These are phyloP conservation scores for Diaporthe ilicicola DNA, from an alignment of 2,329 filamentous ascomycete genomes.

Conservation along the genomic window DNA sequence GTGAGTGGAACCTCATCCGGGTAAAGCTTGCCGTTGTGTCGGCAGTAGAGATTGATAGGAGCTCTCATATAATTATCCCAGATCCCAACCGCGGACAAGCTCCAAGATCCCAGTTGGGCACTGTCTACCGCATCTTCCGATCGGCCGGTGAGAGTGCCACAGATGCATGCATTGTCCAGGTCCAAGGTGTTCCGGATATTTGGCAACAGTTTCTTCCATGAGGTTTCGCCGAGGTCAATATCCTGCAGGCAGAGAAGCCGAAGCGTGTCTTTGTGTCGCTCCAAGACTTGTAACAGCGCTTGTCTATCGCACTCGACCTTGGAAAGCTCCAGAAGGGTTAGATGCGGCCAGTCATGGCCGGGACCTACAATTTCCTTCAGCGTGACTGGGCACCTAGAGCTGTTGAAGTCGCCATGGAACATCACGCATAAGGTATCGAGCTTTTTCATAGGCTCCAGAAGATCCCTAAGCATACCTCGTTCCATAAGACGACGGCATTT, in stretches of 20 bases:
- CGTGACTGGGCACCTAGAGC: neutral
- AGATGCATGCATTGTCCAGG: neutral
- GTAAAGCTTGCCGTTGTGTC: neutral
- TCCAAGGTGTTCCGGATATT: neutral
- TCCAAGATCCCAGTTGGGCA: neutral
- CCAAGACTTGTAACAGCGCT: neutral
- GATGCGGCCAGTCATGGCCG: neutral
- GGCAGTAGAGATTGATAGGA: constrained; percentile 4
- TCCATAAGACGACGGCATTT: neutral
- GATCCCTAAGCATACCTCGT: neutral
- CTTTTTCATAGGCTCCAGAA: neutral
- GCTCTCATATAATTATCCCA: neutral
- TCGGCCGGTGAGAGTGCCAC: neutral
- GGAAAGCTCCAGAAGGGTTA: neutral
- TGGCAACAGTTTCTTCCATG: neutral
- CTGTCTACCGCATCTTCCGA: neutral
- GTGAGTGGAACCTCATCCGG: constrained; percentile 4
- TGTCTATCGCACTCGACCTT: neutral
- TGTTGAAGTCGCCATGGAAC: neutral
- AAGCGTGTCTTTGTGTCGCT: neutral
- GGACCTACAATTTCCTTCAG: neutral
- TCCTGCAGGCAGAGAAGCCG: neutral
- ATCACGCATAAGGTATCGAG: neutral
- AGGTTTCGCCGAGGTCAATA: neutral
- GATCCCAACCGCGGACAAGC: neutral